Percentiles rank a stretch among this genome's conserved stretches.
These are phyloP conservation scores for Climacium dendroides DNA, from an alignment of 225 moss, liverwort and hornwort genomes.

Conservation along the genomic window DNA sequence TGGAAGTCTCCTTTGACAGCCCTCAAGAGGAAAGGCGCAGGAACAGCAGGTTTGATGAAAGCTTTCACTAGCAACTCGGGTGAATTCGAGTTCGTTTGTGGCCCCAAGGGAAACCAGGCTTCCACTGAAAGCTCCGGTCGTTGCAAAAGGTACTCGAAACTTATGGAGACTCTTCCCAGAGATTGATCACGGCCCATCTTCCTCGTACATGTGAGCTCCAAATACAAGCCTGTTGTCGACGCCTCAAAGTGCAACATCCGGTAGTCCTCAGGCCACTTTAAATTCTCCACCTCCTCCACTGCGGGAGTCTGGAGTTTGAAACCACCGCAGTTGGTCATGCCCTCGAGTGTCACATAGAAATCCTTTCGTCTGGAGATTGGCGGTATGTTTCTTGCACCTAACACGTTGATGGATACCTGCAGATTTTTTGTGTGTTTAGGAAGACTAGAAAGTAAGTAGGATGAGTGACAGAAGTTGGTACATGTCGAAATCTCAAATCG, in stretches of 20 bases:
- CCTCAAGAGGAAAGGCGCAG: neutral
- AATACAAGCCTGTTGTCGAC: neutral
- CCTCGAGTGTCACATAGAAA: neutral
- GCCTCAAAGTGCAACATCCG: neutral
- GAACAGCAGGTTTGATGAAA: neutral
- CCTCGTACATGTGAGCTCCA: neutral
- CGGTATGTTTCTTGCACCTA: neutral
- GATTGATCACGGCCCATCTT: neutral
- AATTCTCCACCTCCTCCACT: neutral
- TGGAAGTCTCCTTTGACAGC: neutral
- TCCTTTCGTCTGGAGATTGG: neutral
- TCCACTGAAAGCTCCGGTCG: neutral
- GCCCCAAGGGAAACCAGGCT: neutral
- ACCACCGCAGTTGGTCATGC: neutral
- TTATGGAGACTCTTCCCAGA: neutral
- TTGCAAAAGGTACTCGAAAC: neutral
- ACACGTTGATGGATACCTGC: neutral
- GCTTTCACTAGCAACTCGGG: neutral
- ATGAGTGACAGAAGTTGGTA: neutral
- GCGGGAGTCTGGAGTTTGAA: neutral
- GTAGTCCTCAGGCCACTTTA: neutral
- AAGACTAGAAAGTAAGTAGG: neutral
- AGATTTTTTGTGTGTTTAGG: too few species aligned
- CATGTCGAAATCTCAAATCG: neutral
- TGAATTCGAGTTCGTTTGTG: neutral